Conservation (phyloP, 768 basidiomycete genomes). For the Tylopilus felleus region DNA sequence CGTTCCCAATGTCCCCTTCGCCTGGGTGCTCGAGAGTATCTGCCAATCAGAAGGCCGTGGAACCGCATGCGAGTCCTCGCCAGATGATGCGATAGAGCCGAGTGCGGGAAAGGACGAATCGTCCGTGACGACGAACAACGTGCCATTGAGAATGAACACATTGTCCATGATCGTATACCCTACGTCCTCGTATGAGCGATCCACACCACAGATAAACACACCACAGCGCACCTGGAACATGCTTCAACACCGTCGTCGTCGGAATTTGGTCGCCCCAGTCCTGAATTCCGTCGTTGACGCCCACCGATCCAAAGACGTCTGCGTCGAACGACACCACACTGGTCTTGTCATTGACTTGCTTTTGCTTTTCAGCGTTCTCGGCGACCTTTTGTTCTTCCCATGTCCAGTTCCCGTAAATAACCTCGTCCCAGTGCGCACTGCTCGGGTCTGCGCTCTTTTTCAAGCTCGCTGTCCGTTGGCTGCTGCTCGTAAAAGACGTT, state of each 20-base stretch:
- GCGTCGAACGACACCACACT: conserved; percentile 26
- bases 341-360: conserved; percentile 16
- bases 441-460: conserved; percentile 6
- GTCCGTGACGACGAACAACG: conserved; percentile 73
- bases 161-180: conserved; percentile 86
- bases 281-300: conserved; percentile 51
- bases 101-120: conserved; percentile 58
- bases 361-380: conserved; percentile 47
- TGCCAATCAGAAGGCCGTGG: conserved; percentile 56
- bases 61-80: conserved; percentile 34
- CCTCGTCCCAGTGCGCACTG: conserved; percentile 48
- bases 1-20: conserved; percentile 44
- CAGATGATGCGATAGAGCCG: conserved; percentile 45
- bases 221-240: conserved; percentile 55
- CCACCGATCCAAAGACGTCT: conserved; percentile 22
- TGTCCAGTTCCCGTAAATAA: conserved; percentile 68
- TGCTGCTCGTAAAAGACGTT: conserved; percentile 51
- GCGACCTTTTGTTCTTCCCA: conserved; percentile 63
- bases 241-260: conserved; percentile 52
- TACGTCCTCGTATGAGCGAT: conserved; percentile 28
- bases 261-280: conserved; percentile 59
- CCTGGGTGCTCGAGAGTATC: conserved; percentile 51
- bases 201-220: not conserved
- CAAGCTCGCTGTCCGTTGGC: conserved; percentile 28
- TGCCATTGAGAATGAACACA: conserved; percentile 68